Base-by-base conservation (phyloP, 2,329 filamentous ascomycete genomes). In the Talaromyces funiculosus region DNA sequence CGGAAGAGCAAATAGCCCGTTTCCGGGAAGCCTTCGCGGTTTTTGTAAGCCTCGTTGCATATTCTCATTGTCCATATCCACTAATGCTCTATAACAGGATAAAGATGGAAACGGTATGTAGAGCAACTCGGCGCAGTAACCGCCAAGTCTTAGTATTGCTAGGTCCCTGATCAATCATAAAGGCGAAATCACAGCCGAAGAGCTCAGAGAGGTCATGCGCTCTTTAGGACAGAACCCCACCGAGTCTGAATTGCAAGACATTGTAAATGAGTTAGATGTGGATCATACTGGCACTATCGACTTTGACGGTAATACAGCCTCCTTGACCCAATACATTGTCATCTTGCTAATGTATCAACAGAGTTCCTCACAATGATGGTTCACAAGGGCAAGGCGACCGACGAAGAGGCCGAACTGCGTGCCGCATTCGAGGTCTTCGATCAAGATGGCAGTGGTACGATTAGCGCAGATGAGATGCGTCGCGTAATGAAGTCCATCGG, bases 11-110 rank as follows among this genome's bases (percentile, higher is more conserved):
- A 86, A 94, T 99, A 78, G 97, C 94, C 77, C 94, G 99, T 83
- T 99, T 97, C 85, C 97, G 97, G 90, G 94, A 99, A 84, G 94
- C 94, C 60, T 99, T 99, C 83, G 99, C 94, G 78, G 90, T 99
- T 68, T 99, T 99, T 81, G 94, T 99, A 88, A 88, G 94, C n/a
- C n/a, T n/a, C n/a, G 87, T 59, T 64, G 18, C 26, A 54, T 57
- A 37, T 43, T 35, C 42, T 45, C 26, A 14, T 7, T n/a, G 12
- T 20, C 7, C 33, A 18, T n/a, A 1, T 18, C 33, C 47, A 33
- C 47, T 51, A 33, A 40, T 38, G 12, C 7, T 40, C 37, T 51
- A 33, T 38, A 31, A 74, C 70, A 92, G 90, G 90, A 93, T 81
- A 93, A 93, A 81, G 90, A 93, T 83, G 90, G 90, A 73, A 90